Conservation (phyloP, 2,329 filamentous ascomycete genomes). For the Acrocalymma vagum region DNA sequence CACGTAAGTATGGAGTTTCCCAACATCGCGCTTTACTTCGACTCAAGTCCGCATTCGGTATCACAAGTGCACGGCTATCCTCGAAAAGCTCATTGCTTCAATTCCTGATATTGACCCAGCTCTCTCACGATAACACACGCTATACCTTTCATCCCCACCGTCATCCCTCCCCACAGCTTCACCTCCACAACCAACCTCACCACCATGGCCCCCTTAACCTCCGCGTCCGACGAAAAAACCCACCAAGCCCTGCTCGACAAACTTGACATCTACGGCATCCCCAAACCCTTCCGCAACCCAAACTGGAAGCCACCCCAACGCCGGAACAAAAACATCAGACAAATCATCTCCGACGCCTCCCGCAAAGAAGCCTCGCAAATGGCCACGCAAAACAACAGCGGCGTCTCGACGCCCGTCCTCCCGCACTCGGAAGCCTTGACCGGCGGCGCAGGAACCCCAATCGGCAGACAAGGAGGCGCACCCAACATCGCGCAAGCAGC, state of each 20-base stretch:
- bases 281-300: constrained; percentile 89
- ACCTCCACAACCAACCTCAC: constrained; percentile 26
- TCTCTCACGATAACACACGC: too few species aligned
- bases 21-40: not conserved
- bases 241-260: constrained; percentile 88
- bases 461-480: constrained; percentile 69
- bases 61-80: constrained; percentile 21
- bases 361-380: constrained; percentile 89
- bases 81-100: too few species aligned
- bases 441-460: constrained; percentile 51
- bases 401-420: constrained; percentile 71
- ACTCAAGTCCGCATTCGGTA: too few species aligned
- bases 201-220: constrained; percentile 67
- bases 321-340: constrained; percentile 98
- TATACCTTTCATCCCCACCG: too few species aligned
- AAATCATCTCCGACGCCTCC: constrained; percentile 88
- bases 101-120: too few species aligned
- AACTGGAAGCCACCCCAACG: constrained; percentile 92
- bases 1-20: not conserved
- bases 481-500: constrained; percentile 87
- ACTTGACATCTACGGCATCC: constrained; percentile 87
- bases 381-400: constrained; percentile 84
- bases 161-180: constrained; percentile 22
- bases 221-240: constrained; percentile 76
- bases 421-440: constrained; percentile 42